Evolutionary conservation across 2,329 filamentous ascomycete genomes (phyloP), one percentile per base, ranked within the genome.

Genomic region (Calonectria henricotiae): DNA sequence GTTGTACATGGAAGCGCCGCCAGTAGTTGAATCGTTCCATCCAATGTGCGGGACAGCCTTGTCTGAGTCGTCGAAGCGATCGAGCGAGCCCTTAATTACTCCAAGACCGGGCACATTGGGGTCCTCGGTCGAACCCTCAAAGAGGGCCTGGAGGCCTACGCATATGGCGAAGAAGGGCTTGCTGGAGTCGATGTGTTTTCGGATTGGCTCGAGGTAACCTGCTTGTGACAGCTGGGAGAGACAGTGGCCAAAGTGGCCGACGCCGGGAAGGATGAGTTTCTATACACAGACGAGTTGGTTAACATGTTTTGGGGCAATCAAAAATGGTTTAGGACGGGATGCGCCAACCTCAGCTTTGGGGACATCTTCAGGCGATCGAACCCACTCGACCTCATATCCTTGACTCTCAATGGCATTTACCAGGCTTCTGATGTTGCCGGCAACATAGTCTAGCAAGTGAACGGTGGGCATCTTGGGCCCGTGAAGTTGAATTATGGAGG

Each of bases 11-110:
- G 80, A 81, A 68, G 80, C 83, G 70, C 82, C 85, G 70, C 77
- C 84, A 1, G 92, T 90, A 77, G 91, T 92, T 51, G 97, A 96
- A 76, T 92, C 95, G 83, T 99, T 99, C 96, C 96, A 99, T 66
- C 96, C 96, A 82, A 99, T 99, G 84, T 99, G 97, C 44, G 96
- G 96, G n/a, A 99, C 97, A 43, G 95, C 92, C 85, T 98, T 98
- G 77, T 89, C 85, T 37, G 83, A 82, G 80, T 94, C 90, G 80
- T 94, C 86, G 84, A 99, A 99, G 71, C 92, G 91, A 79, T 90
- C 87, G 73, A 99, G 88, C 12, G 84, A 85, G 44, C 89, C 89
- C 51, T 92, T 90, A 71, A 98, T 91, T 32, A 97, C 54, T 5
- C 92, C 93, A 58, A 99, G 85, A 1, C 96, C 96, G 2, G 90